A percentile compares a stretch with the other conserved stretches of the same genome.
These are phyloP conservation scores for Pleurotus platypus DNA, from an alignment of 768 basidiomycete genomes.

Conservation along the genomic window DNA sequence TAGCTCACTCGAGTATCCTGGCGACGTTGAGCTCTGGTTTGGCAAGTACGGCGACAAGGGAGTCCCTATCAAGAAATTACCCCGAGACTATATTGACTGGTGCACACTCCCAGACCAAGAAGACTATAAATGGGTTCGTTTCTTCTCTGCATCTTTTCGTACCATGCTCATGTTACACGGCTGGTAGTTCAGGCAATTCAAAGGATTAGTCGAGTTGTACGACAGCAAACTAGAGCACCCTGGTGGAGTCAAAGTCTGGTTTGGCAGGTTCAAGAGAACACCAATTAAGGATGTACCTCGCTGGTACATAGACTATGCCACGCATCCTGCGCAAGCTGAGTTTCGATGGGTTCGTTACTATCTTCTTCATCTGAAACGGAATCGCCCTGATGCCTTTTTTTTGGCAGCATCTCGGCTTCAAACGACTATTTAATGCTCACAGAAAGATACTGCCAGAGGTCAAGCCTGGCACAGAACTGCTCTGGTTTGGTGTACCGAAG, in stretches of 20 bases:
- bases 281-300: not conserved
- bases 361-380: not conserved
- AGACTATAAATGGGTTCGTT: no score
- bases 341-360: not conserved
- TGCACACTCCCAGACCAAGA: no score
- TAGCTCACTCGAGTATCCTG: not conserved
- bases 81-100: no score
- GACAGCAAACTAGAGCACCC: not conserved
- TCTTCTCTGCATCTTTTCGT: no score
- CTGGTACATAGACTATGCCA: not conserved
- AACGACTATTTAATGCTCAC: not conserved
- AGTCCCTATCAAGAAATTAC: no score
- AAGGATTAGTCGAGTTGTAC: no score
- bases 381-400: no score
- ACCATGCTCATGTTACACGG: no score
- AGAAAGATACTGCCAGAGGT: not conserved
- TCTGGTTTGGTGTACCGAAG: no score
- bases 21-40: not conserved
- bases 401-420: not conserved
- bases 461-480: no score
- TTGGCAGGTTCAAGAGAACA: not conserved
- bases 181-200: no score
- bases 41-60: not conserved
- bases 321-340: not conserved
- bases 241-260: not conserved